Evolutionary conservation across 305 asterid species (phyloP).

Genomic region (Rubia occidens): DNA sequence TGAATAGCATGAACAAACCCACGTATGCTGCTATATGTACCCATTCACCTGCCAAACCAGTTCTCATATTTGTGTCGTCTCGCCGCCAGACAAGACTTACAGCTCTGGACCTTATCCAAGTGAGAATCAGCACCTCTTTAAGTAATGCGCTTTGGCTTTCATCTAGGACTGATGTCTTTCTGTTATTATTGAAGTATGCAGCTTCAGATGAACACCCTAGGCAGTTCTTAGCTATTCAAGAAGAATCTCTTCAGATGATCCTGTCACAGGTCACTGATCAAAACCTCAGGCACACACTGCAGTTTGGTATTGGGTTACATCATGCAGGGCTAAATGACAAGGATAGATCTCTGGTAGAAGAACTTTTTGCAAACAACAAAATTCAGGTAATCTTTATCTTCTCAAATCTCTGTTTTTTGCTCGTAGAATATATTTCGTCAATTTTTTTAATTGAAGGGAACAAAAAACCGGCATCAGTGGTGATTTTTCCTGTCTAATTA

Average conservation of each 20-base stretch:
- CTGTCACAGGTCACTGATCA: conserved; percentile 92
- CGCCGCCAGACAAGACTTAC: conserved; percentile 99
- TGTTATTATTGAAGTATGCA: conserved; percentile 53
- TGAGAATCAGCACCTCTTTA: conserved; percentile 23
- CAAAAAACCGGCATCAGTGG: background rate
- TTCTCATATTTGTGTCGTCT: conserved; percentile 93
- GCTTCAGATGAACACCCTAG: conserved; percentile 93
- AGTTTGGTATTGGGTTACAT: conserved; percentile 96
- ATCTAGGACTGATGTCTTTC: conserved; percentile 15
- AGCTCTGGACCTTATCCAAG: conserved; percentile 96
- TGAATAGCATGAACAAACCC: conserved; percentile 99
- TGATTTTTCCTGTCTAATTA: background rate
- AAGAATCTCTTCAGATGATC: conserved; percentile 93
- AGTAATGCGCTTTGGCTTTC: conserved; percentile 13
- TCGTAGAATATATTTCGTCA: background rate
- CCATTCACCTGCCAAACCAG: conserved; percentile 95
- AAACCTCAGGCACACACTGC: conserved; percentile 93
- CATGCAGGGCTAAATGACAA: conserved; percentile 96
- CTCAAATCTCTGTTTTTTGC: conserved; percentile 9
- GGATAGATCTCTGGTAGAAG: conserved; percentile 97
- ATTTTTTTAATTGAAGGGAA: background rate
- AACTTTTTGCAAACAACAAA: conserved; percentile 93
- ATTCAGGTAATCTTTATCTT: conserved; percentile 57
- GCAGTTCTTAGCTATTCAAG: conserved; percentile 78
- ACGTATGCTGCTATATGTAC: conserved; percentile 97